Evolutionary conservation across 1,284 basidiomycete genomes (phyloP).

Genomic region (Boletus semigastroideus): DNA sequence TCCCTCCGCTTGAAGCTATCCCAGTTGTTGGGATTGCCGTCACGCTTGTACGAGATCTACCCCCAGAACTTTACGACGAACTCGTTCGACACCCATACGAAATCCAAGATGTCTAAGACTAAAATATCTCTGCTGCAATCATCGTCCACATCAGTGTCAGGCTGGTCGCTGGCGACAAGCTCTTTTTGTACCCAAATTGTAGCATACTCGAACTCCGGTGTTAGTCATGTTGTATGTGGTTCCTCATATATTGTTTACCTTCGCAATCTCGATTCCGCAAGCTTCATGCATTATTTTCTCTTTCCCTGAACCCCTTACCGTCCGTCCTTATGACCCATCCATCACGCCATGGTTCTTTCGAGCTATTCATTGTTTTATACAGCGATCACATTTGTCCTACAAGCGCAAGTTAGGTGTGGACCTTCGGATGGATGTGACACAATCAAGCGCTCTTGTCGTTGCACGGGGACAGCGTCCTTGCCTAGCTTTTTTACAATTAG

Average conservation of each 20-base stretch:
- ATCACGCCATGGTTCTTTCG: background rate
- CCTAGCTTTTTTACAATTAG: slow-evolving; percentile 37
- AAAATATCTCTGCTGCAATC: slow-evolving; percentile 1
- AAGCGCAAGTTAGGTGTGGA: background rate
- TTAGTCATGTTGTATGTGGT: slow-evolving; percentile 19
- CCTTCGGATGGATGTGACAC: slow-evolving; percentile 2
- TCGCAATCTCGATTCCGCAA: background rate
- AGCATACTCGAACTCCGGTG: slow-evolving; percentile 18
- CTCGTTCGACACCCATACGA: slow-evolving; percentile 89
- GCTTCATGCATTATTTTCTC: background rate
- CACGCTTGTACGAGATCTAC: slow-evolving; percentile 88
- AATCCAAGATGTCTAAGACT: slow-evolving; percentile 35
- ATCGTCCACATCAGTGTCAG: background rate
- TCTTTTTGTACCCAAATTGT: slow-evolving; percentile 22
- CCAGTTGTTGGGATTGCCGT: slow-evolving; percentile 91
- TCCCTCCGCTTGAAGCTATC: slow-evolving; percentile 86
- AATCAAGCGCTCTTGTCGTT: slow-evolving; percentile 16
- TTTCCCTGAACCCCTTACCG: background rate
- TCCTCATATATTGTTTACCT: background rate
- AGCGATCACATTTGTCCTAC: background rate
- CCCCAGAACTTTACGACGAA: slow-evolving; percentile 86
- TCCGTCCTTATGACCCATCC: background rate
- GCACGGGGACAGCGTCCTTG: slow-evolving; percentile 25
- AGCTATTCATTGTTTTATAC: background rate
- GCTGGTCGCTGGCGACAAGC: slow-evolving; percentile 12